These are phyloP conservation scores for Aspergillus kassunensis DNA, from an alignment of 495 filamentous ascomycete species.

Conservation along the genomic window DNA sequence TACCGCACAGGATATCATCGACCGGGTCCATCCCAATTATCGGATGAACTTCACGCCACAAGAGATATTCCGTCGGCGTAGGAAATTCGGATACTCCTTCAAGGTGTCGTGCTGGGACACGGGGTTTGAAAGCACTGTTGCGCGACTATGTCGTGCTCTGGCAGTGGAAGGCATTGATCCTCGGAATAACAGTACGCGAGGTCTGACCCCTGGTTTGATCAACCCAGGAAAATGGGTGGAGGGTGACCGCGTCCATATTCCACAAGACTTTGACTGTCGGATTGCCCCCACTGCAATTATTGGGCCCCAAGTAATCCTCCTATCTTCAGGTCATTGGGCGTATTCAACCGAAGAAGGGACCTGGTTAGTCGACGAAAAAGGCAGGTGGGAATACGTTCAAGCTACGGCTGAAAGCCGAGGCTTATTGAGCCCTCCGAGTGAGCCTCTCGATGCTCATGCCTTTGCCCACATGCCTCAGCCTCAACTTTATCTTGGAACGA, in stretches of 20 bases:
- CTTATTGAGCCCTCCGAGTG: background rate
- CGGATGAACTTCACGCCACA: background rate
- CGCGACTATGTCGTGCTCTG: background rate
- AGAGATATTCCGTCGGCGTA: conserved; percentile 7
- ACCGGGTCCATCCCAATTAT: conserved; percentile 18
- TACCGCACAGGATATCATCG: conserved; percentile 19
- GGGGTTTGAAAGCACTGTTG: conserved; percentile 3
- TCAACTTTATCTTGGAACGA: too few relatives aligned
- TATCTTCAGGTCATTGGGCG: background rate
- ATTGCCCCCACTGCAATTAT: background rate
- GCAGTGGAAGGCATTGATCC: conserved; percentile 6
- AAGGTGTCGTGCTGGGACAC: conserved; percentile 14
- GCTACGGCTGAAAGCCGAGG: background rate
- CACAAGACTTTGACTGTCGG: background rate
- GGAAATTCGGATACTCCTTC: conserved; percentile 9
- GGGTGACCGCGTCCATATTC: conserved; percentile 3
- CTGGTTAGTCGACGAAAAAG: too few relatives aligned
- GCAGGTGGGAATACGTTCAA: too few relatives aligned
- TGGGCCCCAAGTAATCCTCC: background rate
- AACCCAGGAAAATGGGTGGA: conserved; percentile 8
- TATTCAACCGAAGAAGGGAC: background rate
- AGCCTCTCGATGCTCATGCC: background rate
- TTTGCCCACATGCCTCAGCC: too few relatives aligned
- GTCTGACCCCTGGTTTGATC: conserved; percentile 15
- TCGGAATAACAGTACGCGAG: conserved; percentile 13